Evolutionary conservation across 331 rosid genomes (phyloP).

Genomic region (Saraca asoca): DNA sequence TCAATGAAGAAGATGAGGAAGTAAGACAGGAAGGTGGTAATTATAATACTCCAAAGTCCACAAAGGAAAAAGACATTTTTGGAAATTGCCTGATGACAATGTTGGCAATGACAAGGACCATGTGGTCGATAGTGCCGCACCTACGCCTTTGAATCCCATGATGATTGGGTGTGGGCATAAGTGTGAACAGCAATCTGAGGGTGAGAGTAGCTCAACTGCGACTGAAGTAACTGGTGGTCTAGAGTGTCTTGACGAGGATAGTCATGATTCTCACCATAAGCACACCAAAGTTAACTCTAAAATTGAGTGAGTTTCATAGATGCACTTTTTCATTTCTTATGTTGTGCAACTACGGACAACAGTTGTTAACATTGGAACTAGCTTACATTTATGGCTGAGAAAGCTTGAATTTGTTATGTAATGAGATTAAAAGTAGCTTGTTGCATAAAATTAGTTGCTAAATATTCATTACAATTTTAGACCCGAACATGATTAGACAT

Average conservation of each 20-base stretch:
- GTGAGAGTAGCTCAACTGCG: conserved; percentile 69
- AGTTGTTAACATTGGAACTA: no score
- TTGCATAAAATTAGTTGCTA: background rate
- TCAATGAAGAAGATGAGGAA: conserved; percentile 55
- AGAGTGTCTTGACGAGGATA: conserved; percentile 39
- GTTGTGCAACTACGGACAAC: no score
- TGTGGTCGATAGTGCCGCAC: conserved; percentile 18
- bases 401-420: no score
- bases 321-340: no score
- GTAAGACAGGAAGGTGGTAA: background rate
- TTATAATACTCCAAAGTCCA: conserved; percentile 22
- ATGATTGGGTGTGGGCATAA: conserved; percentile 22
- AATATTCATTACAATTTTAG: no score
- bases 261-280: conserved; percentile 67
- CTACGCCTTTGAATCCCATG: conserved; percentile 26
- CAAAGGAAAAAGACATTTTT: conserved; percentile 49
- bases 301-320: conserved; percentile 58
- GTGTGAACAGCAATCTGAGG: conserved; percentile 47
- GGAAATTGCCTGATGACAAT: conserved; percentile 43
- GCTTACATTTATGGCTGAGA: no score
- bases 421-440: background rate
- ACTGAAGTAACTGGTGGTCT: conserved; percentile 20
- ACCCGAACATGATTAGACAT: conserved; percentile 40
- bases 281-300: conserved; percentile 74
- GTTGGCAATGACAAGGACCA: conserved; percentile 39